Conservation (phyloP, 179 eudicot genomes). For the Spinacia oleracea region DNA sequence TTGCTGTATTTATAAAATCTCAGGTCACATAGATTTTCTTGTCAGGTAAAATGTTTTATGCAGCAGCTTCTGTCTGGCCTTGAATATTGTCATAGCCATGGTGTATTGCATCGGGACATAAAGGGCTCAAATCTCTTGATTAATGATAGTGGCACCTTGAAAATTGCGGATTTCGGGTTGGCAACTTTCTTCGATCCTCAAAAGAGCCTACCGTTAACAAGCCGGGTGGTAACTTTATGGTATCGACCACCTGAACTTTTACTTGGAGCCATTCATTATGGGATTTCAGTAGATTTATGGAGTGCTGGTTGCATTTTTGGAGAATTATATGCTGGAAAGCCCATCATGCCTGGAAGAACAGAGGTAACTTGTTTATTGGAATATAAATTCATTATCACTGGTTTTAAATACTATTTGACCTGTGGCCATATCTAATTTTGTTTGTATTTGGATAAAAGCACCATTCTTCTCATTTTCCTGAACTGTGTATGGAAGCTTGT, state of each 20-base stretch:
- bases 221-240: constrained; percentile 93
- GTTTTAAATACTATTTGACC: not conserved
- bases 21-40: constrained; percentile 21
- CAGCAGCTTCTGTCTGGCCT: constrained; percentile 83
- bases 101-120: constrained; percentile 85
- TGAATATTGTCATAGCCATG: constrained; percentile 73
- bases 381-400: constrained; percentile 5
- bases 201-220: constrained; percentile 60
- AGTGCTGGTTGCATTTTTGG: constrained; percentile 92
- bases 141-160: constrained; percentile 68
- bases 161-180: constrained; percentile 86
- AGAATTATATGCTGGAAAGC: constrained; percentile 71
- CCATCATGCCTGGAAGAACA: constrained; percentile 92
- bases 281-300: constrained; percentile 72
- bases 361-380: constrained; percentile 49
- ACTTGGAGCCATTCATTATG: constrained; percentile 76
- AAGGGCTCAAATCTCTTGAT: constrained; percentile 93
- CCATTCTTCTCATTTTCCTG: too few relatives aligned
- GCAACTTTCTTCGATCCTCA: constrained; percentile 58
- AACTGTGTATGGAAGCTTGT: not conserved
- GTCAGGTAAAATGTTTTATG: constrained; percentile 87
- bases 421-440: constrained; percentile 5
- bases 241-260: constrained; percentile 92
- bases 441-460: not conserved
- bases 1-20: constrained; percentile 10